These are phyloP conservation scores for Metschnikowia lunata DNA, from an alignment of 805 yeast species.

Conservation along the genomic window DNA sequence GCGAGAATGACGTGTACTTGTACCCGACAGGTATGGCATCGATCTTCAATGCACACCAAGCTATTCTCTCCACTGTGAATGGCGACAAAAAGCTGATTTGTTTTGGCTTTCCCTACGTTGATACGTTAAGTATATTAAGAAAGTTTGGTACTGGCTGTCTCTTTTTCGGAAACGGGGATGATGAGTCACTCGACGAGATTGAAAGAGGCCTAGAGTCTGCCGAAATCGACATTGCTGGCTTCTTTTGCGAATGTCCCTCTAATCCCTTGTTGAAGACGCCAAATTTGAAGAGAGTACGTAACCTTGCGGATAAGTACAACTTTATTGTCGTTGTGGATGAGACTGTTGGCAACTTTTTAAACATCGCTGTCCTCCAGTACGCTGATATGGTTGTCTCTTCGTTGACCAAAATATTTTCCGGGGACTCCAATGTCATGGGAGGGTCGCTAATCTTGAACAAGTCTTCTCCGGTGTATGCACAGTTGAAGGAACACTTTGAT, in stretches of 20 bases:
- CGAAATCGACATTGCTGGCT: constrained; percentile 61
- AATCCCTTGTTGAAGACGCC: constrained; percentile 91
- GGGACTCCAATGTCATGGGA: constrained; percentile 94
- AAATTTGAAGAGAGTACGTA: constrained; percentile 58
- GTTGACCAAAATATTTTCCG: constrained; percentile 86
- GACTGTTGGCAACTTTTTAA: constrained; percentile 87
- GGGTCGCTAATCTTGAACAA: constrained; percentile 84
- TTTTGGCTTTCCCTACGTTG: constrained; percentile 95
- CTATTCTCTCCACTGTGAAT: constrained; percentile 29
- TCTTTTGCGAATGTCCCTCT: constrained; percentile 92
- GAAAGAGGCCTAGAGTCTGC: constrained; percentile 52
- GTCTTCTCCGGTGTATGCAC: constrained; percentile 44
- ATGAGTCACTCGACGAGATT: constrained; percentile 58
- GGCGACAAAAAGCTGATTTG: constrained; percentile 66
- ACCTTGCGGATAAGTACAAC: constrained; percentile 61
- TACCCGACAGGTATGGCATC: constrained; percentile 93
- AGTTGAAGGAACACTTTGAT: constrained; percentile 47
- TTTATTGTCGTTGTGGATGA: constrained; percentile 89
- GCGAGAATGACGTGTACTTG: constrained; percentile 70
- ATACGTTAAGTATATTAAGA: constrained; percentile 76
- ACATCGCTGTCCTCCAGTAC: constrained; percentile 73
- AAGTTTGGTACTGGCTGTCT: constrained; percentile 92
- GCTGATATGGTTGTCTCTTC: constrained; percentile 88
- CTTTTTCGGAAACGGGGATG: constrained; percentile 83
- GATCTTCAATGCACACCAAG: constrained; percentile 75